Base-by-base conservation (phyloP, 2,329 filamentous ascomycete species). In the Xylaria sp. region DNA sequence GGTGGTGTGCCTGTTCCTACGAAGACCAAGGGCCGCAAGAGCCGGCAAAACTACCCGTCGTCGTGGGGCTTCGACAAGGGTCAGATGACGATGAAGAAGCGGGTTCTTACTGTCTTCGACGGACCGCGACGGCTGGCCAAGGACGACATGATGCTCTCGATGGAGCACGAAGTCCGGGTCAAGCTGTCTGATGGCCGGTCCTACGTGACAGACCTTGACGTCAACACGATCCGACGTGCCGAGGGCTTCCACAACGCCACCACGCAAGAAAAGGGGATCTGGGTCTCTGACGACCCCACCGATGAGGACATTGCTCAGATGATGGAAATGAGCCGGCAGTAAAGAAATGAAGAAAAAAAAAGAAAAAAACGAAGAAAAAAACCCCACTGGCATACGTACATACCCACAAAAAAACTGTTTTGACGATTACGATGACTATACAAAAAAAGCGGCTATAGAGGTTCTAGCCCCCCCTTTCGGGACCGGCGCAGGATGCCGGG, bases 51-150 rank as follows among this genome's bases (percentile, higher is more conserved):
- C 74, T 97, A 96, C 73, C 94, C 94, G 10, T 86, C 90, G 0
- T 92, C 90, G 1, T 99, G 94, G 94, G 93, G 94, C 55, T 94
- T 92, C 69, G 85, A 92, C 63, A 87, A 90, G 70, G 89, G 91
- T 69, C 92, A 94, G 79, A 96, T 97, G 91, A 95, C 90, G 72
- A 95, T 96, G 85, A 97, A 95, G 85, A 97, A 97, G 84, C 90
- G 94, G 34, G 91, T 97, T 58, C 81, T 97, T 69, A 91, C 91
- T 65, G 90, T 96, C 18, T 99, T 95, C 70, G 92, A 97, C 71
- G 94, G 94, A 0, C 83, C 83, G 13, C 86, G 92, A 56, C 87
- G 93, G 48, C 82, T 99, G 54, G 94, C 90, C 83, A 97, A 97
- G 79, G 94, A 99, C 72, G 94, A 99, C 76, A 94, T 97, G 91